Evolutionary conservation across 495 filamentous ascomycete species (phyloP).

Genomic region (Lasiosphaeria miniovina): DNA sequence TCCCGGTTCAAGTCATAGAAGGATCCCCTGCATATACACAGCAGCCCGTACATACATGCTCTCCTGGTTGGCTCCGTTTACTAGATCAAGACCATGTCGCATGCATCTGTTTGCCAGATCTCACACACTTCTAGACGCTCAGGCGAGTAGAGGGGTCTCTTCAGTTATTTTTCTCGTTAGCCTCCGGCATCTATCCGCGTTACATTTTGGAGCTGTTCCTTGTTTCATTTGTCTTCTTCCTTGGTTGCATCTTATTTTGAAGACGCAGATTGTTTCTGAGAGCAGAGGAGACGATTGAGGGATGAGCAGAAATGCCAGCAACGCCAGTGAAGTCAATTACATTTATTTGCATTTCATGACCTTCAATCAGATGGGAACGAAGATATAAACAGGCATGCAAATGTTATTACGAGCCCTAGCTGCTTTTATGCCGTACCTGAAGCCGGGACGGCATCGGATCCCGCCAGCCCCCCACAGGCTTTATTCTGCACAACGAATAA

Average conservation of each 20-base stretch:
- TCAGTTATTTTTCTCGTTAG: background rate
- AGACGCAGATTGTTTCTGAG: background rate
- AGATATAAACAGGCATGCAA: too few relatives aligned
- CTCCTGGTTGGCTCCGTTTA: conserved; percentile 1
- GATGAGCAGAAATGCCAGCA: too few relatives aligned
- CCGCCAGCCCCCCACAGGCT: too few relatives aligned
- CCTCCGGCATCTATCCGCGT: background rate
- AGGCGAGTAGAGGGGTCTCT: conserved; percentile 5
- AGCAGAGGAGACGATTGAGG: background rate
- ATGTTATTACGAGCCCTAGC: too few relatives aligned
- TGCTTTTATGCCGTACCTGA: too few relatives aligned
- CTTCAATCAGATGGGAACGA: too few relatives aligned
- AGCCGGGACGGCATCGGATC: too few relatives aligned
- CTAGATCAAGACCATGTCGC: conserved; percentile 11
- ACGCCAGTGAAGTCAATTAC: too few relatives aligned
- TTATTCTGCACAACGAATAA: too few relatives aligned
- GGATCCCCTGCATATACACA: conserved; percentile 5
- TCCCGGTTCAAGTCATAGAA: conserved; percentile 34
- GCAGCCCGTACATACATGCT: conserved; percentile 16
- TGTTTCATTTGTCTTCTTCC: background rate
- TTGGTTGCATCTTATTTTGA: background rate
- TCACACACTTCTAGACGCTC: conserved; percentile 9
- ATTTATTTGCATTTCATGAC: too few relatives aligned
- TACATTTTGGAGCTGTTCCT: background rate
- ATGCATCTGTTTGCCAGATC: conserved; percentile 8